Evolutionary conservation across 2,329 filamentous ascomycete genomes (phyloP).

Genomic region (Ascosphaera pollenicola): DNA sequence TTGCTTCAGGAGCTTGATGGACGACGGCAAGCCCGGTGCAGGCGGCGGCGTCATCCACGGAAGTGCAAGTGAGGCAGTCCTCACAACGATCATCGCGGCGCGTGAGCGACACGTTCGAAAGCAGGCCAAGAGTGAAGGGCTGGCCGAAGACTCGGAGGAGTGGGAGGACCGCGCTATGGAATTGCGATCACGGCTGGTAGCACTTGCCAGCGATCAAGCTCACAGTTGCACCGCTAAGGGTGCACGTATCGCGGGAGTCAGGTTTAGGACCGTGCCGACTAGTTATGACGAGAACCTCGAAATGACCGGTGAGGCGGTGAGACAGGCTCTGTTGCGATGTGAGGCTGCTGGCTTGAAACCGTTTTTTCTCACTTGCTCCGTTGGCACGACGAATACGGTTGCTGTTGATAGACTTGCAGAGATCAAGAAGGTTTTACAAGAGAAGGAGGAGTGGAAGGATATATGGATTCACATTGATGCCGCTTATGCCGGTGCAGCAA

Average conservation of each 20-base stretch:
- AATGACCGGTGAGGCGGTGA: conserved; percentile 43
- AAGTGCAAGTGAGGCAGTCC: conserved; percentile 66
- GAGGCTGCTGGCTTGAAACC: conserved; percentile 51
- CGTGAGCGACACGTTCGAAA: conserved; percentile 54
- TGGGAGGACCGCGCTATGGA: conserved; percentile 48
- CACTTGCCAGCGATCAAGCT: conserved; percentile 54
- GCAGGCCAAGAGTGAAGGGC: conserved; percentile 28
- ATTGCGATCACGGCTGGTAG: conserved; percentile 51
- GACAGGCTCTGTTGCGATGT: conserved; percentile 39
- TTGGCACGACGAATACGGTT: conserved; percentile 77
- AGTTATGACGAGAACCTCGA: conserved; percentile 40
- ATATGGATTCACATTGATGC: conserved; percentile 91
- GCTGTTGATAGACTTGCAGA: conserved; percentile 61
- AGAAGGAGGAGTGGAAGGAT: conserved; percentile 26
- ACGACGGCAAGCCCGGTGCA: conserved; percentile 29
- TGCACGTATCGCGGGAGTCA: conserved; percentile 65
- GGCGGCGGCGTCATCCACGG: conserved; percentile 93
- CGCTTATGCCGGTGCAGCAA: conserved; percentile 71
- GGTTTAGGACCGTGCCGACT: conserved; percentile 49
- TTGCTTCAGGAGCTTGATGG: conserved; percentile 38
- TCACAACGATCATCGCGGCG: conserved; percentile 72
- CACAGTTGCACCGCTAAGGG: conserved; percentile 78
- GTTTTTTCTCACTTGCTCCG: conserved; percentile 64
- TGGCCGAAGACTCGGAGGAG: conserved; percentile 27
- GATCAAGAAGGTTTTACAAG: conserved; percentile 33